Percentiles rank a stretch among this genome's conserved stretches.
phyloP scores from a whole-genome alignment of 2,329 filamentous ascomycete genomes.

The Hypoxylon rubiginosum region DNA sequence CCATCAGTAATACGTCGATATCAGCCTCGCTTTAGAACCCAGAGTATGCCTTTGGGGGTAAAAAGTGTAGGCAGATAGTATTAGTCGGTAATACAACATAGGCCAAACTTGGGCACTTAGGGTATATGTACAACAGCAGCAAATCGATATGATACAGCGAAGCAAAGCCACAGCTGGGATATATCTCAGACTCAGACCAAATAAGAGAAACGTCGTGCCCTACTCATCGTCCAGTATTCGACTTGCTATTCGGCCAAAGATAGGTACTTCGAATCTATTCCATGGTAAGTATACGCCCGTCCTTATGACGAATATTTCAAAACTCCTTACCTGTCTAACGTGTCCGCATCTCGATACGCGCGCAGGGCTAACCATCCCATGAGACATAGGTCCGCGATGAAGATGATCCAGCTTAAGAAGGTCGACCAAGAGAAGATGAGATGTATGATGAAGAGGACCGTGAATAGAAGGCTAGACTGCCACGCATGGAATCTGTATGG shows the following conservation, averaged over 20 bases:
- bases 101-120: slow-evolving; percentile 20
- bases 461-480: slow-evolving; percentile 90
- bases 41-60: background rate
- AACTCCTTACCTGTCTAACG: slow-evolving; percentile 68
- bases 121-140: slow-evolving; percentile 36
- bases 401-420: slow-evolving; percentile 86
- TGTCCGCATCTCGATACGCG: slow-evolving; percentile 86
- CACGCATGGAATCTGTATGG: slow-evolving; percentile 87
- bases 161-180: slow-evolving; percentile 1
- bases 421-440: slow-evolving; percentile 88
- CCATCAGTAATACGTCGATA: no score
- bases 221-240: slow-evolving; percentile 86
- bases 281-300: slow-evolving; percentile 4
- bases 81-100: slow-evolving; percentile 30
- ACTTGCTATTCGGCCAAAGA: slow-evolving; percentile 87
- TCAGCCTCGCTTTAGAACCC: background rate
- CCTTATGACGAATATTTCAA: background rate
- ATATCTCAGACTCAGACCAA: background rate
- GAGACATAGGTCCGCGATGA: slow-evolving; percentile 79
- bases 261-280: slow-evolving; percentile 85
- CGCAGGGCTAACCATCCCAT: slow-evolving; percentile 82
- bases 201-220: background rate
- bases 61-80: background rate
- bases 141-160: slow-evolving; percentile 28
- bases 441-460: slow-evolving; percentile 80